Conservation (phyloP, 352 stramenopile species). For the Globisporangium sylvaticum region DNA sequence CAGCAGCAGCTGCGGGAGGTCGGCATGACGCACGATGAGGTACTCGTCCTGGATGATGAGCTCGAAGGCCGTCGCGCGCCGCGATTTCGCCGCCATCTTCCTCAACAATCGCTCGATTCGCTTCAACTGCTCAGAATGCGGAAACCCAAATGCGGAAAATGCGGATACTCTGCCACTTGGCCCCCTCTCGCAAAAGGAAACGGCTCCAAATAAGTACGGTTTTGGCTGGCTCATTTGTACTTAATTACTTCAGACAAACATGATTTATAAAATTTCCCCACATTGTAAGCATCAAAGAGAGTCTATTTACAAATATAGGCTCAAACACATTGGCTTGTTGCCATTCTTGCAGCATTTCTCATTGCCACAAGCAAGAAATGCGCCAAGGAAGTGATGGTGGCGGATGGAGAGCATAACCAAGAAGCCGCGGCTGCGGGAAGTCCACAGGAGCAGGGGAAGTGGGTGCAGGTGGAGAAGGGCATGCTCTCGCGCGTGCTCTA, state of each 20-base stretch:
- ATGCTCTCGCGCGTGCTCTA: constrained; percentile 82
- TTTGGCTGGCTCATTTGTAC: background rate
- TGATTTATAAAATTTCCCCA: no score
- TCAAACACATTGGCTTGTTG: no score
- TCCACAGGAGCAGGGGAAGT: constrained; percentile 11
- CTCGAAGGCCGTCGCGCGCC: constrained; percentile 21
- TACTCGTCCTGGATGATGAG: constrained; percentile 74
- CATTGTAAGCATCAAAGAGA: background rate
- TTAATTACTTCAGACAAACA: background rate
- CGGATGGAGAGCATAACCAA: background rate
- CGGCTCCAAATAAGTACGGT: background rate
- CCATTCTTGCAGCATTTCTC: no score
- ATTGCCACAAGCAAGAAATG: no score
- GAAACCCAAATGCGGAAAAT: background rate
- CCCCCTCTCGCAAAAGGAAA: background rate
- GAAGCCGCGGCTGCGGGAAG: background rate
- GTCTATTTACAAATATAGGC: background rate
- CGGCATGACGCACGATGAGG: constrained; percentile 50
- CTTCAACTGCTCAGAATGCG: background rate
- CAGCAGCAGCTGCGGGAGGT: constrained; percentile 46
- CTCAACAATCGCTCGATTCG: background rate
- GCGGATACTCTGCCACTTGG: background rate
- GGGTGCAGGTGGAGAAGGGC: constrained; percentile 52
- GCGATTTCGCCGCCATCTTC: constrained; percentile 1
- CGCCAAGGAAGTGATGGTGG: no score